phyloP scores from a whole-genome alignment of 495 filamentous ascomycete genomes.

The Aspergillus haitiensis region DNA sequence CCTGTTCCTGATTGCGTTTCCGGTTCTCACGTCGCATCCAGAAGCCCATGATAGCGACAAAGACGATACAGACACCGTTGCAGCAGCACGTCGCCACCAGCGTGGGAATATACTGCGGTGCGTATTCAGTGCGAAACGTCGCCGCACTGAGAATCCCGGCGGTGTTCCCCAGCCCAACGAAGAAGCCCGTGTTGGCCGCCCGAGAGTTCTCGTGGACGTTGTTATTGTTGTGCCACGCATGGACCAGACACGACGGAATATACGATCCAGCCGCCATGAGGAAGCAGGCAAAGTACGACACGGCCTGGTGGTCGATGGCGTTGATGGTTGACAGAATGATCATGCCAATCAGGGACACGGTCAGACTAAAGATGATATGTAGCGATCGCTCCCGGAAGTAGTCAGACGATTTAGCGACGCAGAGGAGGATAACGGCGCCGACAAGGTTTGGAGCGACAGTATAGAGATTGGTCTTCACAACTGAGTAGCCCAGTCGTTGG shows the following conservation, averaged over 20 bases:
- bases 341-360: constrained; percentile 67
- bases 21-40: constrained; percentile 70
- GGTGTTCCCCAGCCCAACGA: constrained; percentile 66
- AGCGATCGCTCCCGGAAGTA: constrained; percentile 61
- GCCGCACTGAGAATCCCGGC: constrained; percentile 70
- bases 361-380: constrained; percentile 64
- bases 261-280: constrained; percentile 66
- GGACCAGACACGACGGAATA: constrained; percentile 42
- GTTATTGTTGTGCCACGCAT: constrained; percentile 71
- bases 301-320: constrained; percentile 52
- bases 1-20: constrained; percentile 58
- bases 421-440: constrained; percentile 63
- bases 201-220: constrained; percentile 63
- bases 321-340: constrained; percentile 66
- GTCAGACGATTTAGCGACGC: constrained; percentile 64
- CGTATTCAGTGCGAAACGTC: constrained; percentile 66
- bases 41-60: constrained; percentile 55
- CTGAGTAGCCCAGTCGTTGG: constrained; percentile 54
- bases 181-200: constrained; percentile 41
- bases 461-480: constrained; percentile 68
- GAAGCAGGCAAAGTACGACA: constrained; percentile 71
- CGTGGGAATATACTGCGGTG: constrained; percentile 69
- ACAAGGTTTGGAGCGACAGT: constrained; percentile 67
- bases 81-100: constrained; percentile 69
- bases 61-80: constrained; percentile 58